Evolutionary conservation across 2,329 filamentous ascomycete species (phyloP), one percentile per base, ranked within the genome.

Genomic region (Colletotrichum sp.): DNA sequence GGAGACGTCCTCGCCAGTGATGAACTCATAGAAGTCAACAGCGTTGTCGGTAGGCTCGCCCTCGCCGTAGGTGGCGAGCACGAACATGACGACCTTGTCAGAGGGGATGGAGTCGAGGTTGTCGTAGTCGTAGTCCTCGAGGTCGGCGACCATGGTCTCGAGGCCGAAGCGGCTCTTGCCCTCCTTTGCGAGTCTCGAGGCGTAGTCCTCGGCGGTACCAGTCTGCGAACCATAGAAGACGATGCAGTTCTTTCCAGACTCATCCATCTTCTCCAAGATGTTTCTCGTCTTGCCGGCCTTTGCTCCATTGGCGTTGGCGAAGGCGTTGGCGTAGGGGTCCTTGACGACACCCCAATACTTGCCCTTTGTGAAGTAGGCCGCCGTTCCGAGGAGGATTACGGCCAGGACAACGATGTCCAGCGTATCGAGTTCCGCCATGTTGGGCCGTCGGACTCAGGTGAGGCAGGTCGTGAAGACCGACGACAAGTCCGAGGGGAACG

Each of bases 201-300:
- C 98, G 83, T 99, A 99, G 86, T 99, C 97, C 88, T 99, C 98
- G 66, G 97, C 97, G 55, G 97, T 99, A 81, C 97, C 97, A 24
- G 97, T 99, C 88, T 99, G 97, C 36, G 97, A 99, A 80, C 97
- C 97, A 84, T 98, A 99, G 89, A 99, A 98, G 82, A 99, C 94
- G 79, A 99, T 94, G 85, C 96, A 98, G 88, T 99, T 99, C 89
- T 99, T 99, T 85, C 93, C 94, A 13, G 92, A 93, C 88, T 99
- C 96, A 26, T 98, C 95, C 93, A 99, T 94, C 88, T 98, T 98
- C 90, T 99, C 95, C 76, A 98, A 84, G 78, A 99, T 96, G 85
- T 98, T 96, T 80, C 97, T 91, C 76, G 96, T 96, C 88, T 96
- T 96, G 80, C 93, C 95, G 12, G 94, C 90, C 87, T 95, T 98